Evolutionary conservation across 768 basidiomycete genomes (phyloP).

Genomic region (Suillus tomentosus): DNA sequence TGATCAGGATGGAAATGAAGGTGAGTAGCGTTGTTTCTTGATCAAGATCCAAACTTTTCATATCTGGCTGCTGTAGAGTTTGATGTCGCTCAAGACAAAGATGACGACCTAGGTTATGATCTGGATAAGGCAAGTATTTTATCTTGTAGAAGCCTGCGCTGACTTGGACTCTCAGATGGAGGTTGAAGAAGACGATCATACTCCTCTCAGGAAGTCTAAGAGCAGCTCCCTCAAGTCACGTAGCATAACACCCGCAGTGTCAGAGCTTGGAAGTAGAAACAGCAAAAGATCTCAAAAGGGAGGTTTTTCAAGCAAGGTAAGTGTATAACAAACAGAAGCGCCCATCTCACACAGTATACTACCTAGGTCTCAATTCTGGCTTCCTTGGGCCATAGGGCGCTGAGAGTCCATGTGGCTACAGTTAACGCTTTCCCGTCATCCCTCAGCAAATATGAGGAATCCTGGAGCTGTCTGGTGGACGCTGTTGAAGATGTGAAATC

Average conservation of each 20-base stretch:
- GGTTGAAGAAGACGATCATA: neutral
- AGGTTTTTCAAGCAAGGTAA: neutral
- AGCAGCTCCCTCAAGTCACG: neutral
- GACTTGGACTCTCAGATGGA: neutral
- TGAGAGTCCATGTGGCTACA: neutral
- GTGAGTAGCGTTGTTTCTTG: neutral
- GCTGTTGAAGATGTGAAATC: neutral
- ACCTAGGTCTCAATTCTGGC: neutral
- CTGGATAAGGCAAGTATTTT: neutral
- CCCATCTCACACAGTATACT: neutral
- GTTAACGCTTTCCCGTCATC: neutral
- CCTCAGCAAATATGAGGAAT: neutral
- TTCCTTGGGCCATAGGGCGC: neutral
- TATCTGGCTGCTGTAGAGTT: neutral
- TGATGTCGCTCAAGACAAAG: neutral
- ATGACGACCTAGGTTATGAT: neutral
- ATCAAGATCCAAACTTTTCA: neutral
- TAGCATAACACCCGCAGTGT: neutral
- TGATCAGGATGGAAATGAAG: neutral
- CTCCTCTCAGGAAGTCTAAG: neutral
- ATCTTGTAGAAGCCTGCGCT: neutral
- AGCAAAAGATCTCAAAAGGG: neutral
- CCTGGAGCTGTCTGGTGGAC: neutral
- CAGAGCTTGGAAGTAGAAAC: neutral
- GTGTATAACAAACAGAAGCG: neutral